phyloP scores from a whole-genome alignment of 176 grass and related monocot species.

The Eragrostis curvula region DNA sequence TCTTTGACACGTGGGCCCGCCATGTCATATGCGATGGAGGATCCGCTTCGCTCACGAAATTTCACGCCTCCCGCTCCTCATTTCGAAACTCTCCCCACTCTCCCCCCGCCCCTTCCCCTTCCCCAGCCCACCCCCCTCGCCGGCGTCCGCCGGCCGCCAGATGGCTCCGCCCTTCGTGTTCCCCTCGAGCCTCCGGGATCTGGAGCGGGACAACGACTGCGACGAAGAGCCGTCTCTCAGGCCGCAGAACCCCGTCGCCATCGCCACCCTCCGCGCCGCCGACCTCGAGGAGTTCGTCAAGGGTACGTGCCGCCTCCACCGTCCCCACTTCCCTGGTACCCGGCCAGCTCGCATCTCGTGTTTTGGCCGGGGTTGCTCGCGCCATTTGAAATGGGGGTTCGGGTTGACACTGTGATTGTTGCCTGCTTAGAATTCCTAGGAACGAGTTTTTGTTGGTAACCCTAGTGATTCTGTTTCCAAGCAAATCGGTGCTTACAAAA shows the following conservation, averaged over 20 bases:
- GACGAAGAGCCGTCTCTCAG: conserved; percentile 58
- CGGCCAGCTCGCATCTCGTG: background rate
- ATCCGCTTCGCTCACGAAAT: background rate
- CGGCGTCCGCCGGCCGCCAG: conserved; percentile 1
- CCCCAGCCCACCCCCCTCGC: background rate
- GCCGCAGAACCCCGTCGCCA: conserved; percentile 57
- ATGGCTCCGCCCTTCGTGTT: conserved; percentile 89
- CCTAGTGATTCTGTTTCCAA: background rate
- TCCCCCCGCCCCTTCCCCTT: background rate
- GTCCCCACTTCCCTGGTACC: background rate
- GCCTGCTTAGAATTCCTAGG: background rate
- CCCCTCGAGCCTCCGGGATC: conserved; percentile 69
- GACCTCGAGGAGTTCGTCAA: conserved; percentile 96
- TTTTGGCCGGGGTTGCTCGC: background rate
- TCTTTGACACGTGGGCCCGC: conserved; percentile 18
- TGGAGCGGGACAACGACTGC: conserved; percentile 56
- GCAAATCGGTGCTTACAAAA: background rate
- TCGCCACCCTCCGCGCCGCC: conserved; percentile 67
- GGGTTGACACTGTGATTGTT: background rate
- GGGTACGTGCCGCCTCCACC: conserved; percentile 46
- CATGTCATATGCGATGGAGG: background rate
- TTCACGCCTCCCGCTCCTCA: conserved; percentile 49
- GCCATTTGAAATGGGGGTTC: background rate
- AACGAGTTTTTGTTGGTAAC: background rate
- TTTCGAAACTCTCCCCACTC: conserved; percentile 44